Conservation (phyloP, 2,329 filamentous ascomycete genomes). For the Boeremia lycopersici region DNA sequence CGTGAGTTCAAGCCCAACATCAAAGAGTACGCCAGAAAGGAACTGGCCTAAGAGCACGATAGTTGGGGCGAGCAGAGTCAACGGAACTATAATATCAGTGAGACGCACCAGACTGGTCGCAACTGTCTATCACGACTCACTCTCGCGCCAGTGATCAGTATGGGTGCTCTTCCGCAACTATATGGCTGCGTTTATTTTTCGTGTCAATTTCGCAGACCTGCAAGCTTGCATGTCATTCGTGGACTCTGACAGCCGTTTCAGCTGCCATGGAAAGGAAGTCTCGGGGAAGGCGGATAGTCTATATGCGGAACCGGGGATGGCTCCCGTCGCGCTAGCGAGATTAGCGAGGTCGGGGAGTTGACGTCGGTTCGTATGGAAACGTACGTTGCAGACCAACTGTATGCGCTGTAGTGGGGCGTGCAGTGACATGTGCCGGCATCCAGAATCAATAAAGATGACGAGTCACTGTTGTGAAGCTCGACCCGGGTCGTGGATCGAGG, state of each 20-base stretch:
- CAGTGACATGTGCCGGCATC: neutral
- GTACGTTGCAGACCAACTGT: neutral
- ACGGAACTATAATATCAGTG: too few species aligned
- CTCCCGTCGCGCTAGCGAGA: slow-evolving; percentile 6
- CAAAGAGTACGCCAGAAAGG: too few species aligned
- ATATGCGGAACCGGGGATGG: slow-evolving; percentile 7
- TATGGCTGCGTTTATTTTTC: neutral
- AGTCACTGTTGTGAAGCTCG: neutral
- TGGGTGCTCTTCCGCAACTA: neutral
- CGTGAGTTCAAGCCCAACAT: neutral
- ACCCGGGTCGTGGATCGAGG: neutral
- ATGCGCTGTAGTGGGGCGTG: neutral
- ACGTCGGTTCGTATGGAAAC: slow-evolving; percentile 6
- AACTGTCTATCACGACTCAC: too few species aligned
- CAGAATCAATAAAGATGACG: neutral
- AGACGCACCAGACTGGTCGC: too few species aligned
- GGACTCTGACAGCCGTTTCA: slow-evolving; percentile 1
- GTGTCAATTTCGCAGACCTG: too few species aligned
- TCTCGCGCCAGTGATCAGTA: neutral
- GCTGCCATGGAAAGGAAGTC: neutral
- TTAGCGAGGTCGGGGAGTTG: slow-evolving; percentile 9
- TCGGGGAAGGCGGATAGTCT: slow-evolving; percentile 11
- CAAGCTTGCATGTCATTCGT: neutral
- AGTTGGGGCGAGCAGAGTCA: too few species aligned
- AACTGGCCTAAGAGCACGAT: too few species aligned